Percentiles rank a stretch among this genome's conserved stretches.
These are phyloP conservation scores for Geotrichum reessii DNA, from an alignment of 1,139 yeast species.

Conservation along the genomic window DNA sequence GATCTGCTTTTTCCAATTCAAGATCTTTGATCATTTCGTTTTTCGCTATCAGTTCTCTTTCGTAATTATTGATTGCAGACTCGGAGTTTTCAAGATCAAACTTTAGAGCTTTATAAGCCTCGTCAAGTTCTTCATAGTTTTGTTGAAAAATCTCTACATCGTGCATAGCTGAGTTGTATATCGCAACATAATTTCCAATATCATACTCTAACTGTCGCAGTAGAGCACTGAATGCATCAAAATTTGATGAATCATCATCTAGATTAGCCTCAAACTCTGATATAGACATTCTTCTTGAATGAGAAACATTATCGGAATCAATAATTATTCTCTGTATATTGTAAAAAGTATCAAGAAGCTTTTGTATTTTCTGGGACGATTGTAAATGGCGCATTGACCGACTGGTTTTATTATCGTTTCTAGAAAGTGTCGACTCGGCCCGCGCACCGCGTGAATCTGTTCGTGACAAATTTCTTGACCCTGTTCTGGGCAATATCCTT, in stretches of 20 bases:
- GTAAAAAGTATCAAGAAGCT: background rate
- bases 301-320: background rate
- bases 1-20: background rate
- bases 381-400: background rate
- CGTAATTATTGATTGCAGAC: background rate
- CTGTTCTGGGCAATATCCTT: background rate
- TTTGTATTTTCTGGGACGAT: background rate
- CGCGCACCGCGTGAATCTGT: background rate
- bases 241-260: slow-evolving; percentile 3
- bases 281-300: background rate
- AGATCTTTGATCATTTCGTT: background rate
- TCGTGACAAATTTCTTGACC: background rate
- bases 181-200: background rate
- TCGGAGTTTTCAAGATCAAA: slow-evolving; percentile 2
- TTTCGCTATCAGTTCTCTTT: background rate
- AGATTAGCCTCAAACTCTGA: background rate
- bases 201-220: slow-evolving; percentile 8
- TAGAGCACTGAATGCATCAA: slow-evolving; percentile 9
- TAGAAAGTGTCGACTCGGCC: slow-evolving; percentile 3
- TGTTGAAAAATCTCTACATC: background rate
- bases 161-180: background rate
- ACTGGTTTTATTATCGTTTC: background rate
- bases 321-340: too few relatives aligned
- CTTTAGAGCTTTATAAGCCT: background rate
- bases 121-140: slow-evolving; percentile 4